These are phyloP conservation scores for Paraconiothyrium brasiliense DNA, from an alignment of 2,329 filamentous ascomycete genomes.

Conservation along the genomic window DNA sequence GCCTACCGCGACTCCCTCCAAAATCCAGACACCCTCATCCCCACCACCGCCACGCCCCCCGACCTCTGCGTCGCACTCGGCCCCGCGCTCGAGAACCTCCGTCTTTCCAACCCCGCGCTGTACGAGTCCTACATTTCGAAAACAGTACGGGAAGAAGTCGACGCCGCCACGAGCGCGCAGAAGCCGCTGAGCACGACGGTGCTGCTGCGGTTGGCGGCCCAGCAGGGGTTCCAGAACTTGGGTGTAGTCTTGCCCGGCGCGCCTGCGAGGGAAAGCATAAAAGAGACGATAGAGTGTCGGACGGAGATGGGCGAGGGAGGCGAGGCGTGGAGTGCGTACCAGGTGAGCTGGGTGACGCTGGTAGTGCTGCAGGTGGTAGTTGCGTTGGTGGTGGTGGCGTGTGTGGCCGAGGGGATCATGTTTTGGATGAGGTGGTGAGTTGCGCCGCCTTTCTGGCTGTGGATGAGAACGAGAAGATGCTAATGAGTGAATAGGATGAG, in stretches of 20 bases:
- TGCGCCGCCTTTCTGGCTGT: conserved; percentile 9
- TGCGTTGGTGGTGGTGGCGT: conserved; percentile 37
- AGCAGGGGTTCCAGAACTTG: conserved; percentile 11
- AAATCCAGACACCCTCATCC: conserved; percentile 22
- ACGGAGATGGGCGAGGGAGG: conserved; percentile 24
- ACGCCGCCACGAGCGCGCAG: conserved; percentile 10
- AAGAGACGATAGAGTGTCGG: conserved; percentile 27
- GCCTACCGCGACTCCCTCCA: conserved; percentile 10
- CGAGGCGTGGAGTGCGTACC: conserved; percentile 24
- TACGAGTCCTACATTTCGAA: conserved; percentile 36
- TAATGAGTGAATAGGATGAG: conserved; percentile 16
- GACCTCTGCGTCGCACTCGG: conserved; percentile 37
- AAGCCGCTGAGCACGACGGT: conserved; percentile 34
- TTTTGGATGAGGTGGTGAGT: conserved; percentile 31
- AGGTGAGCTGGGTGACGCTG: conserved; percentile 35
- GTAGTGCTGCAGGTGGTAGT: conserved; percentile 40
- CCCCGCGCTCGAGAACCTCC: conserved; percentile 38
- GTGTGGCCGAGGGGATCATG: conserved; percentile 38
- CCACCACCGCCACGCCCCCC: conserved; percentile 25
- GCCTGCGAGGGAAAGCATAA: background rate
- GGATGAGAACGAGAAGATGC: background rate
- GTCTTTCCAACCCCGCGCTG: conserved; percentile 34
- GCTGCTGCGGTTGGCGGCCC: conserved; percentile 25
- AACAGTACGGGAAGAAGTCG: background rate
- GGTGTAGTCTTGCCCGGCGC: conserved; percentile 17